Conservation (phyloP, 2,329 filamentous ascomycete genomes). For the Apiospora koreana region DNA sequence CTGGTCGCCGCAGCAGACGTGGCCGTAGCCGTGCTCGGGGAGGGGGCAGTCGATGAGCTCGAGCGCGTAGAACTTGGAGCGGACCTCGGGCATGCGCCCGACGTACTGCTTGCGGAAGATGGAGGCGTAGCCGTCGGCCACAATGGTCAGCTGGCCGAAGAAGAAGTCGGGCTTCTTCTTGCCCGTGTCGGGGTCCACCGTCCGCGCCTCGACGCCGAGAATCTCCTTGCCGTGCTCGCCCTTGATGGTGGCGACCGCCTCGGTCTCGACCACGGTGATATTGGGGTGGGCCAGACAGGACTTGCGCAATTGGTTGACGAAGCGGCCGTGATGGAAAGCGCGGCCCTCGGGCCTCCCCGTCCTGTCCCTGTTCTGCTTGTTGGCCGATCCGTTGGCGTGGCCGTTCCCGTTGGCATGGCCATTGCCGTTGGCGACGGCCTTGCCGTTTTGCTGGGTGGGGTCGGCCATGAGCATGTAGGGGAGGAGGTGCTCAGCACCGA, state of each 20-base stretch:
- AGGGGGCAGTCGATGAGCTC: slow-evolving; percentile 88
- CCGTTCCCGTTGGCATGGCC: slow-evolving; percentile 13
- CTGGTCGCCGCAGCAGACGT: slow-evolving; percentile 80
- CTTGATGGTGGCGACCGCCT: slow-evolving; percentile 74
- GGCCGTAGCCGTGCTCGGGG: slow-evolving; percentile 74
- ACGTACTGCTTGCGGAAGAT: slow-evolving; percentile 86
- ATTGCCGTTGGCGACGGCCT: slow-evolving; percentile 2
- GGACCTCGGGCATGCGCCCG: slow-evolving; percentile 64
- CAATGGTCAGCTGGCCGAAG: slow-evolving; percentile 85
- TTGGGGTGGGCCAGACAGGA: slow-evolving; percentile 76
- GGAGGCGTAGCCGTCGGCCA: slow-evolving; percentile 90
- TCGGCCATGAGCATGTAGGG: slow-evolving; percentile 37
- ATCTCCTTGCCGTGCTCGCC: slow-evolving; percentile 70
- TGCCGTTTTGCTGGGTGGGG: slow-evolving; percentile 11
- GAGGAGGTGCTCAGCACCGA: slow-evolving; percentile 33
- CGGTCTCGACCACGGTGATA: slow-evolving; percentile 89
- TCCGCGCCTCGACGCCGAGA: slow-evolving; percentile 78
- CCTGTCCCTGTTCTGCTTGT: slow-evolving; percentile 26
- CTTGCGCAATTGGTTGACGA: slow-evolving; percentile 79
- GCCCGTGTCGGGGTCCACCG: slow-evolving; percentile 57
- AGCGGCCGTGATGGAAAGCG: slow-evolving; percentile 91
- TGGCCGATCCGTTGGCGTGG: slow-evolving; percentile 13
- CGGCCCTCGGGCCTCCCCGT: slow-evolving; percentile 64
- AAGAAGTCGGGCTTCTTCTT: slow-evolving; percentile 70
- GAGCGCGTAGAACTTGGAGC: slow-evolving; percentile 89